Percentiles rank a stretch among this genome's conserved stretches.
phyloP scores from a whole-genome alignment of 768 basidiomycete genomes.

The Panellus pusillus region DNA sequence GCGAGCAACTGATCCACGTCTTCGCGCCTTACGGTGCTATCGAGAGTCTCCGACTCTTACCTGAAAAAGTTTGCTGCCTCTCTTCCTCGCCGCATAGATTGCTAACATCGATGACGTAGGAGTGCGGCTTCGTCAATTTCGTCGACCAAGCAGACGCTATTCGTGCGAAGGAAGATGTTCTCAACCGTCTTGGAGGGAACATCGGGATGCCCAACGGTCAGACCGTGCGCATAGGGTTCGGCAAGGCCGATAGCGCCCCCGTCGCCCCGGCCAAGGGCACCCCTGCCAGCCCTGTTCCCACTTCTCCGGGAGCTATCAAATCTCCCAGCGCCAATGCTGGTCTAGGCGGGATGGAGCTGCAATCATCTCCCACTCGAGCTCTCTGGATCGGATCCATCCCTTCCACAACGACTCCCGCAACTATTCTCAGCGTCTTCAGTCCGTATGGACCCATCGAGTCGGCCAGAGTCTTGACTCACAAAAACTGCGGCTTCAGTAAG shows the following conservation, averaged over 20 bases:
- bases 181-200: constrained; percentile 91
- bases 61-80: constrained; percentile 78
- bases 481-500: constrained; percentile 92
- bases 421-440: constrained; percentile 93
- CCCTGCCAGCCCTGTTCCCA: constrained; percentile 61
- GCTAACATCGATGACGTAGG: constrained; percentile 46
- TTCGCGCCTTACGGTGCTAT: constrained; percentile 98
- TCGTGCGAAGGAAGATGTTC: constrained; percentile 95
- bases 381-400: constrained; percentile 99
- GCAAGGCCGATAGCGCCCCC: constrained; percentile 96
- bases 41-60: constrained; percentile 90
- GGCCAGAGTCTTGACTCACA: constrained; percentile 93
- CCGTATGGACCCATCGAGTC: constrained; percentile 98
- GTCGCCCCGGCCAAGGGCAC: constrained; percentile 83
- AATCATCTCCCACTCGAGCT: constrained; percentile 90
- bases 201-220: constrained; percentile 95
- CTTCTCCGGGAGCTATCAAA: constrained; percentile 62
- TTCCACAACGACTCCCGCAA: constrained; percentile 90
- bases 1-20: constrained; percentile 91
- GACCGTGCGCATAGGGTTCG: constrained; percentile 96
- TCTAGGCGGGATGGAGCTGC: constrained; percentile 74
- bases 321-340: constrained; percentile 47
- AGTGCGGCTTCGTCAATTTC: constrained; percentile 99
- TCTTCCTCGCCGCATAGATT: background rate
- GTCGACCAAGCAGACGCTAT: constrained; percentile 96